A percentile compares a stretch with the other conserved stretches of the same genome.
Evolutionary conservation across 2,329 filamentous ascomycete species (phyloP).

Genomic region (Fusarium odoratissimum): DNA sequence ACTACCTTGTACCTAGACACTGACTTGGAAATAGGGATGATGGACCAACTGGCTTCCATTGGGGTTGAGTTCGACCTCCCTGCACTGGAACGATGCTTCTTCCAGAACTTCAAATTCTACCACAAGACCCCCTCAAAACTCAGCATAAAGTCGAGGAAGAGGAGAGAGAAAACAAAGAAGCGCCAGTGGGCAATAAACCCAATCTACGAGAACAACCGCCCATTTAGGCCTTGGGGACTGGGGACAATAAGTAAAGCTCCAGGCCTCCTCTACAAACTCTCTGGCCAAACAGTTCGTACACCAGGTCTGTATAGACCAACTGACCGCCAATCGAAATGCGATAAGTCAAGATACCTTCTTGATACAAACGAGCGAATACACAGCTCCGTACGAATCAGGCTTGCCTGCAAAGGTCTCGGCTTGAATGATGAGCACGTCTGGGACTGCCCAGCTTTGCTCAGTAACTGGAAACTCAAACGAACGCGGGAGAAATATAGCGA

Average conservation of each 20-base stretch:
- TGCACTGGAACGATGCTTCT: constrained; percentile 56
- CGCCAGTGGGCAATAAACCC: constrained; percentile 59
- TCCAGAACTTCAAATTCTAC: constrained; percentile 50
- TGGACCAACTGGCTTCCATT: constrained; percentile 65
- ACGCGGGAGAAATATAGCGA: constrained; percentile 49
- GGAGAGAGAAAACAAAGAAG: constrained; percentile 21
- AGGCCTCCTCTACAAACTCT: constrained; percentile 57
- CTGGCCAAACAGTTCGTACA: constrained; percentile 56
- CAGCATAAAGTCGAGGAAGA: constrained; percentile 26
- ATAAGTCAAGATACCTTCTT: constrained; percentile 55
- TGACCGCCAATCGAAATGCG: constrained; percentile 54
- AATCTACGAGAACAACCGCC: constrained; percentile 60
- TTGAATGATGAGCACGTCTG: constrained; percentile 62
- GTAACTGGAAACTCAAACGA: constrained; percentile 57
- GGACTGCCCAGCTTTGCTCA: constrained; percentile 57
- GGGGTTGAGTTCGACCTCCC: constrained; percentile 61
- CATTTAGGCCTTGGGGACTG: constrained; percentile 61
- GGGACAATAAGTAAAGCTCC: constrained; percentile 56
- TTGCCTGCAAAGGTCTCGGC: constrained; percentile 62
- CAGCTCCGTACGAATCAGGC: constrained; percentile 64
- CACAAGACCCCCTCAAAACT: constrained; percentile 26
- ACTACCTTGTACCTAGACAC: background rate
- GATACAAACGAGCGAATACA: constrained; percentile 68
- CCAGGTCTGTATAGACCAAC: constrained; percentile 62
- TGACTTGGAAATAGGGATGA: constrained; percentile 59